A percentile compares a stretch with the other conserved stretches of the same genome.
These are phyloP conservation scores for peach (Prunus persica) DNA, from an alignment of 306 rosid genomes.

Conservation along the genomic window Prunus_persica_NCBIv2 NC_034009.1:31812001-31812500, in stretches of 20 bases:
- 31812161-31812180: neutral
- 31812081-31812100: neutral
- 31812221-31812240: no score
- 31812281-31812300: no score
- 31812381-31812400: neutral
- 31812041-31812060: neutral
- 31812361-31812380: neutral
- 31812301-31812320: no score
- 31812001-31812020: neutral
- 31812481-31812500: neutral
- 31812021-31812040: neutral
- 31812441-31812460: neutral
- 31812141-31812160: neutral
- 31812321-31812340: no score
- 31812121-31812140: neutral
- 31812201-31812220: no score
- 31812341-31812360: no score
- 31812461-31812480: neutral
- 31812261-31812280: no score
- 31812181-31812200: neutral
- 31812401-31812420: no score
- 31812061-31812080: neutral
- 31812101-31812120: neutral
- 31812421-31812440: no score
- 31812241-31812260: no score